Conservation (phyloP, 176 grass and related monocot genomes). For the Eleusine indica region DNA sequence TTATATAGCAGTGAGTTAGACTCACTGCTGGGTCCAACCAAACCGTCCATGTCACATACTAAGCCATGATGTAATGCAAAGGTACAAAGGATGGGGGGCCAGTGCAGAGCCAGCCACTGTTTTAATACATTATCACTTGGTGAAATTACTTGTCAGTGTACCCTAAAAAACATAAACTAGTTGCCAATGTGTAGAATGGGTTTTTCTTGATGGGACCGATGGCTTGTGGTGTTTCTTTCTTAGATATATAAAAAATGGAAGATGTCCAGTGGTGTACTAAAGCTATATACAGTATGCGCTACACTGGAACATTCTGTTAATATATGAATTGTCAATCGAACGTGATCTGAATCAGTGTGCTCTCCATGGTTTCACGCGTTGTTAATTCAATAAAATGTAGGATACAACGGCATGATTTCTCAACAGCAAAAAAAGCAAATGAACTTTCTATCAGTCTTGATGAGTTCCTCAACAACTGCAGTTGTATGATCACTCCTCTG, state of each 20-base stretch:
- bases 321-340: conserved; percentile 18
- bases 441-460: not conserved
- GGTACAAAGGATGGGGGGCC: conserved; percentile 11
- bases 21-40: conserved; percentile 6
- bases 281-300: conserved; percentile 8
- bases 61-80: conserved; percentile 28
- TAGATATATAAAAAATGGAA: not conserved
- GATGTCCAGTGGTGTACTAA: not conserved
- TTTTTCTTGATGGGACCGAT: conserved; percentile 24
- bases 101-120: conserved; percentile 36
- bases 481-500: conserved; percentile 5
- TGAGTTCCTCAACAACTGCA: not conserved
- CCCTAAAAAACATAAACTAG: not conserved
- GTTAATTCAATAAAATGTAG: conserved; percentile 14
- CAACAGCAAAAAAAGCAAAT: not conserved
- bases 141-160: conserved; percentile 24
- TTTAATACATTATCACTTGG: conserved; percentile 51
- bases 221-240: not conserved
- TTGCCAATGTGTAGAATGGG: conserved; percentile 13
- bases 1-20: conserved; percentile 35
- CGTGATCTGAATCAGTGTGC: conserved; percentile 23
- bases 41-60: not conserved
- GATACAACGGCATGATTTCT: not conserved
- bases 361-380: not conserved
- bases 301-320: conserved; percentile 16